Conservation (phyloP, 2,329 filamentous ascomycete genomes). For the Lachnellula cervina region DNA sequence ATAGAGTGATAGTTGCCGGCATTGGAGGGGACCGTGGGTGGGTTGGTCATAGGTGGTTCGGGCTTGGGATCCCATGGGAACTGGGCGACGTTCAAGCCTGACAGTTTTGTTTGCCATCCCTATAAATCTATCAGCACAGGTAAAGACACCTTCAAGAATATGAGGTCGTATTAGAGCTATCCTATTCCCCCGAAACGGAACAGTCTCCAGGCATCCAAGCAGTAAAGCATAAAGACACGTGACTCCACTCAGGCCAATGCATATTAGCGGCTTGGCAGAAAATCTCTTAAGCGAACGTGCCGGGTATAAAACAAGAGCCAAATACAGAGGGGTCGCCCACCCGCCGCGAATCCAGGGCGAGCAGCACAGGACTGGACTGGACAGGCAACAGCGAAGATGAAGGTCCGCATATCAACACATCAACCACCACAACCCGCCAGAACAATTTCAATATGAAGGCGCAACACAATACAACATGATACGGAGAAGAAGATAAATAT, state of each 20-base stretch:
- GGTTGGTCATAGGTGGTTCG: constrained; percentile 42
- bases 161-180: constrained; percentile 5
- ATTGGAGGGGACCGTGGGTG: constrained; percentile 32
- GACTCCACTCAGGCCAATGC: constrained; percentile 12
- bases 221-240: constrained; percentile 12
- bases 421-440: neutral
- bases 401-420: neutral
- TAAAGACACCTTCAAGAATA: constrained; percentile 3
- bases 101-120: constrained; percentile 93
- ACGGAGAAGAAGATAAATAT: constrained; percentile 1
- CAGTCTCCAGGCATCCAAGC: neutral
- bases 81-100: constrained; percentile 73
- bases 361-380: neutral
- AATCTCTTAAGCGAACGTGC: constrained; percentile 22
- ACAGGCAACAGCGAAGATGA: constrained; percentile 12
- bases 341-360: constrained; percentile 17
- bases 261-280: constrained; percentile 22
- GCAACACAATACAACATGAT: neutral
- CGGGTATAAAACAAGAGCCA: constrained; percentile 30
- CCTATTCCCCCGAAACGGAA: constrained; percentile 1
- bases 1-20: constrained; percentile 27
- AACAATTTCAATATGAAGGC: neutral
- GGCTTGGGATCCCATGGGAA: constrained; percentile 96
- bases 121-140: constrained; percentile 38
- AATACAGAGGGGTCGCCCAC: constrained; percentile 32